phyloP scores from a whole-genome alignment of 83 land plant species.

The Thuja plicata region DNA sequence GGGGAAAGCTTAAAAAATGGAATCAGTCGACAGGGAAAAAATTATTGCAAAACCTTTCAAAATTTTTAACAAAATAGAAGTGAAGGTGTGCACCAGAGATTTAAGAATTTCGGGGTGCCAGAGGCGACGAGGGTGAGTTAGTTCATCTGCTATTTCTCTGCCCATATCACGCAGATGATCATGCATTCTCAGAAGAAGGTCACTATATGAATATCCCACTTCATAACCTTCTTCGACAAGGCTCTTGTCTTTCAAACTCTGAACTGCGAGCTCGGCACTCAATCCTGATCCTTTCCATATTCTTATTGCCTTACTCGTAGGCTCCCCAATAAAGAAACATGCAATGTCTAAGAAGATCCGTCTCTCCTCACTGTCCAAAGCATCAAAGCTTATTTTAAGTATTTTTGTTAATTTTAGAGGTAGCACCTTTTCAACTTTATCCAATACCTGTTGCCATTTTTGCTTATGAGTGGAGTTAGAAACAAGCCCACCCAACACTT shows the following conservation, averaged over 20 bases:
- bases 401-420: not conserved
- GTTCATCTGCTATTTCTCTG: not conserved
- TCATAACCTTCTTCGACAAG: not conserved
- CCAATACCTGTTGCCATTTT: not conserved
- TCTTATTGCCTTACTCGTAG: not conserved
- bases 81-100: not conserved
- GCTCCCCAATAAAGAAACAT: not conserved
- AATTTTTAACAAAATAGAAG: not conserved
- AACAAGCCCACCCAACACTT: not conserved
- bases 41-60: not conserved
- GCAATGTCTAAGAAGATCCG: not conserved
- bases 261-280: not conserved
- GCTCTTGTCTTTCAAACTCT: not conserved
- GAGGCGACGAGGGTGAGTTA: not conserved
- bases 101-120: not conserved
- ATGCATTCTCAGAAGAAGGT: not conserved
- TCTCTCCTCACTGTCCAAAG: not conserved
- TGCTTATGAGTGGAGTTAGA: not conserved
- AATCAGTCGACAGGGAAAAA: too few relatives aligned
- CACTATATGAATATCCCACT: not conserved
- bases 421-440: not conserved
- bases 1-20: too few relatives aligned
- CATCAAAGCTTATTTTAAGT: not conserved
- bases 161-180: not conserved
- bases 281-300: not conserved